These are phyloP conservation scores for Colletotrichum sp. DNA, from an alignment of 2,329 filamentous ascomycete species.

Conservation along the genomic window DNA sequence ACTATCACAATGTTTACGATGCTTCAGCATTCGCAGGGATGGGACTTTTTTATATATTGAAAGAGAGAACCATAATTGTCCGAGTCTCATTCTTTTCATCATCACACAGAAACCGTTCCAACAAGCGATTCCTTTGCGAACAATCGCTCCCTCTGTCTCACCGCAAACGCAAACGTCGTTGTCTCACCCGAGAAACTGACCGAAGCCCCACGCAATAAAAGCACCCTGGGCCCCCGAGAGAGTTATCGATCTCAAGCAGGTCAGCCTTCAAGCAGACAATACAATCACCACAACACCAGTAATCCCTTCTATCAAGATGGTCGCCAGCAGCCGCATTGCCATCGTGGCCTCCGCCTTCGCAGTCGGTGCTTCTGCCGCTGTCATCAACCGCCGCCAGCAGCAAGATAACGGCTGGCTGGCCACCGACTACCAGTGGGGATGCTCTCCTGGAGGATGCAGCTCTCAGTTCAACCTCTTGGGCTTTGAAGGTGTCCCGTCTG, in stretches of 20 bases:
- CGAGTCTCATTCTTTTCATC: neutral
- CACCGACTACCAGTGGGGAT: conserved; percentile 20
- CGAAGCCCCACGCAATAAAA: neutral
- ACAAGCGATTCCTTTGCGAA: neutral
- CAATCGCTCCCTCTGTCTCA: neutral
- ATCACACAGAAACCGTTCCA: neutral
- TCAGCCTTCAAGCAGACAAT: neutral
- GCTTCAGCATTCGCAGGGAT: neutral
- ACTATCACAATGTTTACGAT: neutral
- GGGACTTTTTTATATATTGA: neutral
- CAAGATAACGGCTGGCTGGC: neutral
- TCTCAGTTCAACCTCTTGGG: conserved; percentile 27
- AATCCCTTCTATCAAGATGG: neutral
- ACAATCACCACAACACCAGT: too few species aligned
- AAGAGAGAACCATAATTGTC: neutral
- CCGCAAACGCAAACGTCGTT: neutral
- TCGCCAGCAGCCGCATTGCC: neutral
- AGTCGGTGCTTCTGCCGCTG: neutral
- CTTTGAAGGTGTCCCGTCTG: conserved; percentile 23
- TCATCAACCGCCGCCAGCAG: neutral
- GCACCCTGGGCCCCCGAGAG: neutral
- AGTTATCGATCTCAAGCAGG: neutral
- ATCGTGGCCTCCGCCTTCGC: neutral
- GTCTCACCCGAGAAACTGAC: neutral
- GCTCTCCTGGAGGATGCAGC: conserved; percentile 29